phyloP scores from a whole-genome alignment of 1,284 basidiomycete genomes.

The Cryptococcus maquisensis region DNA sequence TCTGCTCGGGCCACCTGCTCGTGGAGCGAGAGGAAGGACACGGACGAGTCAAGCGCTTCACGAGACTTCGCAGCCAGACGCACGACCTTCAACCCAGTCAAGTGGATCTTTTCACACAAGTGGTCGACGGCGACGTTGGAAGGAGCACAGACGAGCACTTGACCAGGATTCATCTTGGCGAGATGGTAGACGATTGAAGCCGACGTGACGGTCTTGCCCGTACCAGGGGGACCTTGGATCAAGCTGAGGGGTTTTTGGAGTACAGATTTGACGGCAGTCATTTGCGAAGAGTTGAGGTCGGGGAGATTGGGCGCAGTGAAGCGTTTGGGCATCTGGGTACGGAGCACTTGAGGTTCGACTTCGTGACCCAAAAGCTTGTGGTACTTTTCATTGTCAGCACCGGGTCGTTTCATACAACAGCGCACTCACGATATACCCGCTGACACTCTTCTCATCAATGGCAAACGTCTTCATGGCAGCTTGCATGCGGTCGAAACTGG shows the following conservation, averaged over 20 bases:
- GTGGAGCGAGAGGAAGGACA: constrained; percentile 90
- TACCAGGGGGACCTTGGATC: constrained; percentile 97
- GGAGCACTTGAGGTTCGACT: constrained; percentile 79
- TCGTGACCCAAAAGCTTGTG: constrained; percentile 98
- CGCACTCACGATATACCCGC: constrained; percentile 83
- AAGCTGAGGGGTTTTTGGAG: constrained; percentile 96
- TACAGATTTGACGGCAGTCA: constrained; percentile 98
- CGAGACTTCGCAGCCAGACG: constrained; percentile 96
- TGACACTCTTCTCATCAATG: constrained; percentile 97
- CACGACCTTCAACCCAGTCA: constrained; percentile 94
- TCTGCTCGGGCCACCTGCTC: constrained; percentile 96
- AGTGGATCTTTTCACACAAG: constrained; percentile 96
- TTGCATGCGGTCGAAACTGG: constrained; percentile 99
- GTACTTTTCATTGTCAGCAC: constrained; percentile 58
- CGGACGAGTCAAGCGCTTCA: constrained; percentile 90
- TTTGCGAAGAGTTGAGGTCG: constrained; percentile 98
- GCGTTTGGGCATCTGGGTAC: constrained; percentile 67
- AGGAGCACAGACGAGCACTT: constrained; percentile 97
- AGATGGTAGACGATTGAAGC: constrained; percentile 98
- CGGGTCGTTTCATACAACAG: neutral
- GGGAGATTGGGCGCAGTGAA: constrained; percentile 97
- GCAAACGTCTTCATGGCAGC: constrained; percentile 99
- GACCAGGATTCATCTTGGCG: constrained; percentile 98
- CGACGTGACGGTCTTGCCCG: constrained; percentile 99
- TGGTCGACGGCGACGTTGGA: constrained; percentile 99